These are phyloP conservation scores for Cryptosporidium andersoni DNA, from an alignment of 169 alveolate species.

Conservation along the genomic window DNA sequence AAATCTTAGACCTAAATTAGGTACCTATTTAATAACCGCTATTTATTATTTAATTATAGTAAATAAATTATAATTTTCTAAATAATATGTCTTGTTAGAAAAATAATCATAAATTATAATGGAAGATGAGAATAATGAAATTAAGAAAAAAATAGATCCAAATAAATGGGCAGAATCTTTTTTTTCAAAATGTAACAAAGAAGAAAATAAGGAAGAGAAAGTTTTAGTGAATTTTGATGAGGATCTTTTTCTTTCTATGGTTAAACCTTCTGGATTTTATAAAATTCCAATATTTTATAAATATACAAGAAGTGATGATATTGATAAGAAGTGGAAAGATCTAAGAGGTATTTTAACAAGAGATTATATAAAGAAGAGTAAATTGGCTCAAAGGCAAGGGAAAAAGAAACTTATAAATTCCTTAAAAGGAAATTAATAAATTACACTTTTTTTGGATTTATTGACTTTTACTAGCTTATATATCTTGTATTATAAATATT, in stretches of 20 bases:
- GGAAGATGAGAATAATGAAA: background rate
- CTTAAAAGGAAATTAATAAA: background rate
- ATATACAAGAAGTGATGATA: background rate
- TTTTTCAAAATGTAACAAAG: conserved; percentile 7
- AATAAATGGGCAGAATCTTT: conserved; percentile 43
- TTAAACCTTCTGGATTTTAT: conserved; percentile 52
- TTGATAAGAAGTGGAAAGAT: conserved; percentile 64
- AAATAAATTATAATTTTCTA: too few species aligned
- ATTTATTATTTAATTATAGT: too few species aligned
- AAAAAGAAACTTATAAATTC: background rate
- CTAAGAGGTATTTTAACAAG: conserved; percentile 15
- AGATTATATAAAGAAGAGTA: conserved; percentile 44
- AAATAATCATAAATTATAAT: too few species aligned
- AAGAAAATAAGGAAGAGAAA: background rate
- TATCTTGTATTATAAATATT: background rate
- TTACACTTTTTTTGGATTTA: background rate
- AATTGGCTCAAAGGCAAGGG: conserved; percentile 27
- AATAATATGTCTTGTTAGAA: too few species aligned
- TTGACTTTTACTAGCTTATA: background rate
- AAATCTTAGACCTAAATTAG: too few species aligned
- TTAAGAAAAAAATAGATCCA: conserved; percentile 1
- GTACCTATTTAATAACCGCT: too few species aligned
- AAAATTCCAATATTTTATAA: conserved; percentile 62
- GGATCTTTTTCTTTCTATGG: conserved; percentile 1
- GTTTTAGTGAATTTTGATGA: conserved; percentile 1